Evolutionary conservation across 176 grass and related monocot species (phyloP).

Genomic region (Carex parvula): DNA sequence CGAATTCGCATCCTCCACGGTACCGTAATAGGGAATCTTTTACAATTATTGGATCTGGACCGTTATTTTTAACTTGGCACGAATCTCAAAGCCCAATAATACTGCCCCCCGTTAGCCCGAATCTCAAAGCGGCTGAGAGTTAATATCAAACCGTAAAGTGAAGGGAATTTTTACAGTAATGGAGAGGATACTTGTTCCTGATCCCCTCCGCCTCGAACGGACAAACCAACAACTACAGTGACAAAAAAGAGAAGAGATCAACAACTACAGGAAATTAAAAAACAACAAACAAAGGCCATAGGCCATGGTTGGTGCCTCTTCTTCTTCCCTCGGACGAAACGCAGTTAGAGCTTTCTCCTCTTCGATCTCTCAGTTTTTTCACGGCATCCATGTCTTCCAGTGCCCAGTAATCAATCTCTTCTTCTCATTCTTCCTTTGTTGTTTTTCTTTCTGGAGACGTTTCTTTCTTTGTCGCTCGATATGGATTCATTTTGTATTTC

Average conservation of each 20-base stretch:
- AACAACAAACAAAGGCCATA: background rate
- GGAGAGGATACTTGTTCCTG: no score
- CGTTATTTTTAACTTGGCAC: no score
- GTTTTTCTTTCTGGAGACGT: background rate
- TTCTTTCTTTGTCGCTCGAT: background rate
- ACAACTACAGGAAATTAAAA: background rate
- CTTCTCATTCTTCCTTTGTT: background rate
- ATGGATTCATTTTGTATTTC: background rate
- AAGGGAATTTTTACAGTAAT: no score
- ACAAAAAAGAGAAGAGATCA: background rate
- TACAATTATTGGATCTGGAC: no score
- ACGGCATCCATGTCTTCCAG: slow-evolving; percentile 76
- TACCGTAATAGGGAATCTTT: no score
- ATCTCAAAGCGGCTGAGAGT: no score
- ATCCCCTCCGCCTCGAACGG: background rate
- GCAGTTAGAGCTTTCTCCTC: slow-evolving; percentile 34
- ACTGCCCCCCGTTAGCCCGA: no score
- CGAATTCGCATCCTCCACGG: no score
- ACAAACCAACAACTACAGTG: background rate
- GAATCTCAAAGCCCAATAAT: no score
- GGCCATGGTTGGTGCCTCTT: slow-evolving; percentile 21
- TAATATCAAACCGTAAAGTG: no score
- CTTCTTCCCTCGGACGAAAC: background rate
- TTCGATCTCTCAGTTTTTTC: slow-evolving; percentile 27
- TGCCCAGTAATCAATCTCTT: slow-evolving; percentile 40